Evolutionary conservation across 305 asterid species (phyloP), one percentile per base, ranked within the genome.

Genomic region (Fraxinus floribunda): DNA sequence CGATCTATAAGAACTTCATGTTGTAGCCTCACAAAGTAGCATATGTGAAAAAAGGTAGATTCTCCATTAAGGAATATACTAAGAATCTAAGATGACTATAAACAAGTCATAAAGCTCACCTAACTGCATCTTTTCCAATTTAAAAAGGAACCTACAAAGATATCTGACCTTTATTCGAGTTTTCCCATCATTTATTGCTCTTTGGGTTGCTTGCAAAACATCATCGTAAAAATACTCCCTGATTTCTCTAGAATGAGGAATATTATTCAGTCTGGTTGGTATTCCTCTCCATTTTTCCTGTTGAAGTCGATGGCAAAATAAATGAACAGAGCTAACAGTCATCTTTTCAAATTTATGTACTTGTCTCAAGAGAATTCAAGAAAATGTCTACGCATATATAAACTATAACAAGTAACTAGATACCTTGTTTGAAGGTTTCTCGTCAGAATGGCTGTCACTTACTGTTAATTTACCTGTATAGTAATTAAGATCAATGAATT

Each of bases 161-260:
- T 76, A 29, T 41, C 82, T 36, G 46, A 95, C 98, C 98, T 94
- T 94, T 81, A 95, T 46, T 79, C 97, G 89, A 86, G 95, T 92
- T 91, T 94, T 95, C 79, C 99, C 98, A 82, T 89, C 92, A 80
- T 86, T 86, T 85, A 95, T 44, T 68, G 99, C 98, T 84, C 93
- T 90, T 85, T 90, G 87, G 49, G 98, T 92, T 82, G 97, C 97
- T 86, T 87, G 93, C 86, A 93, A 86, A 85, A 94, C 97, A 87
- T 93, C 98, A 41, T 90, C 88, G 77, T 95, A 95, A 84, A 94
- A 95, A 85, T 95, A 93, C 83, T 90, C 87, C 89, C 99, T 90
- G 87, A 95, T 95, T 88, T 95, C 99, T 92, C 94, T 90, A 24
- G 99, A 94, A 88, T 94, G 99, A 82, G 99, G 99, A 90, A 95